These are phyloP conservation scores for Diddensiella transvaalensis DNA, from an alignment of 805 yeast genomes.

Conservation along the genomic window DNA sequence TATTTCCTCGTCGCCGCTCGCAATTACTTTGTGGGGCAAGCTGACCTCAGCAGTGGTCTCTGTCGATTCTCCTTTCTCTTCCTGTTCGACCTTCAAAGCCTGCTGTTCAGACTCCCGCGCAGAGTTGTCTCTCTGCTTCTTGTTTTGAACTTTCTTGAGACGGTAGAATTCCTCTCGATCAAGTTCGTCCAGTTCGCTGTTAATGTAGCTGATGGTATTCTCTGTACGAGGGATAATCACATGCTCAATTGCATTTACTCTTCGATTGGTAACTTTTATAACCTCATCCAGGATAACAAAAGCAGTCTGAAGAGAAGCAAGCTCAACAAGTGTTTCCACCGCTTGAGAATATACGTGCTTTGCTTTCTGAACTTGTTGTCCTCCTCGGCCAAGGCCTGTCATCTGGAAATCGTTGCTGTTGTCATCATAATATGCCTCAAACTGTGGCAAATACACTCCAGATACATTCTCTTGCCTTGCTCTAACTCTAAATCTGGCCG, in stretches of 20 bases:
- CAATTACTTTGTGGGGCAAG: not conserved
- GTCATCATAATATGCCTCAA: slow-evolving; percentile 79
- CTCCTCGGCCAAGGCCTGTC: slow-evolving; percentile 98
- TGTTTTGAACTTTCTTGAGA: slow-evolving; percentile 92
- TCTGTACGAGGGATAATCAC: slow-evolving; percentile 97
- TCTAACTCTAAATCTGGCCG: slow-evolving; percentile 82
- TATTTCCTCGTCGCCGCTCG: slow-evolving; percentile 13
- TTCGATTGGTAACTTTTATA: slow-evolving; percentile 94
- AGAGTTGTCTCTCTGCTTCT: slow-evolving; percentile 79
- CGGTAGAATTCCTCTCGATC: slow-evolving; percentile 98
- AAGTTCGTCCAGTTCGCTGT: slow-evolving; percentile 93
- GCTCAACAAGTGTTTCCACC: slow-evolving; percentile 93
- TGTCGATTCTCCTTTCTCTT: slow-evolving; percentile 3
- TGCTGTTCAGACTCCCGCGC: slow-evolving; percentile 45
- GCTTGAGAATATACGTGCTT: slow-evolving; percentile 90
- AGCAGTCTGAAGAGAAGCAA: slow-evolving; percentile 95
- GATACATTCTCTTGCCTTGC: slow-evolving; percentile 95
- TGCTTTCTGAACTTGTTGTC: slow-evolving; percentile 95
- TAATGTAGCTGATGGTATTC: slow-evolving; percentile 87
- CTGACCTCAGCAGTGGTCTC: not conserved
- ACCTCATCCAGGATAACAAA: slow-evolving; percentile 96
- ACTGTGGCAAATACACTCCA: slow-evolving; percentile 92
- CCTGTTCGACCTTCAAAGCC: slow-evolving; percentile 15
- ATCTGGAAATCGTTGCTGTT: slow-evolving; percentile 88
- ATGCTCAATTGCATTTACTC: slow-evolving; percentile 98